Evolutionary conservation across 495 filamentous ascomycete species (phyloP), one percentile per base, ranked within the genome.

Genomic region (Aspergillus hancockii): DNA sequence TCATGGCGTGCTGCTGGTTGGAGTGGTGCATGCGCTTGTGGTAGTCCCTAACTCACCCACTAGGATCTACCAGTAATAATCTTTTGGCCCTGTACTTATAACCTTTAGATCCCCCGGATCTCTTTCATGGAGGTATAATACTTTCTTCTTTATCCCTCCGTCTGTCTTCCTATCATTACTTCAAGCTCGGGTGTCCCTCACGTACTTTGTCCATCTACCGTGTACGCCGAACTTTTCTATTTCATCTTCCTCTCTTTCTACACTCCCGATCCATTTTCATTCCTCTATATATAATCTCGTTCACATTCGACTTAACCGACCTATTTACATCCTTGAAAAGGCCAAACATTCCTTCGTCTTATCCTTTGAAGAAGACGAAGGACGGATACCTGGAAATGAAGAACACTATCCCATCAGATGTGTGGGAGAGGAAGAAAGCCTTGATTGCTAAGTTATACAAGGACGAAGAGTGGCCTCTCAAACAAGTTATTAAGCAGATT

Each of bases 371-470:
- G 22, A 14, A 22, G 14, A 41, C 10, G 14, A 46, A 55, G n/a
- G 4, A 23, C 9, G 4, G 9, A 32, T 12, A 13, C 32, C 32
- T 54, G 12, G 53, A 54, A 67, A 79, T 79, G 77, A 79, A 79
- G 66, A 78, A 71, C 49, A 74, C 76, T 13, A 79, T 81, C 40
- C 72, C 78, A 4, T 75, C 76, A 1, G 76, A 81, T 55, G 74
- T 78, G 22, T 81, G 78, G 78, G 77, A 81, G 66, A 75, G 71
- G 63, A 79, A 79, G 67, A 81, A 78, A 55, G 71, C 70, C 8
- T 60, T 79, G 59, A 81, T 81, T 57, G 70, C 76, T 40, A 71
- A 72, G 32, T 63, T 81, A 41, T 81, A 81, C 57, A 79, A 78
- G 64, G 76, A 79, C 23, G 76, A 81, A 43, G 76, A 78, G 72